Percentiles rank a stretch among this genome's conserved stretches.
Evolutionary conservation across 2,329 filamentous ascomycete species (phyloP).

Genomic region (Chrysoporthe austroafricana): DNA sequence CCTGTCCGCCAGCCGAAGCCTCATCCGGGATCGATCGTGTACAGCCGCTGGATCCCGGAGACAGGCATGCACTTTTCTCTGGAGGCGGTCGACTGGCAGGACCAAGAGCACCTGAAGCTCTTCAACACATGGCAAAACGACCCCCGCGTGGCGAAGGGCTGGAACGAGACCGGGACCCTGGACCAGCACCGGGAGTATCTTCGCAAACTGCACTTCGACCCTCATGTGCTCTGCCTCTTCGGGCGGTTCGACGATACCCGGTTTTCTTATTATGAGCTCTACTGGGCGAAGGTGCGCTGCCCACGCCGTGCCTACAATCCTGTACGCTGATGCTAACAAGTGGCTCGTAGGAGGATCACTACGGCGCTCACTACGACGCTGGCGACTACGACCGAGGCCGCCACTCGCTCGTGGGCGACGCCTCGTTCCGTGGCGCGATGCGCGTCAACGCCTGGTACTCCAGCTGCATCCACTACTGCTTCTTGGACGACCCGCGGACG

Average conservation of each 20-base stretch:
- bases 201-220: constrained; percentile 67
- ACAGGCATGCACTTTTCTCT: constrained; percentile 75
- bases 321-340: background rate
- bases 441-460: constrained; percentile 63
- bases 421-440: constrained; percentile 56
- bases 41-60: constrained; percentile 76
- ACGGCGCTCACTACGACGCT: constrained; percentile 61
- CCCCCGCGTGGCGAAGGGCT: constrained; percentile 73
- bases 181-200: constrained; percentile 74
- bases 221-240: constrained; percentile 69
- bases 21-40: constrained; percentile 66
- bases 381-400: constrained; percentile 62
- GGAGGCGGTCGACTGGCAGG: constrained; percentile 66
- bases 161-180: constrained; percentile 76
- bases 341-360: constrained; percentile 56
- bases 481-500: constrained; percentile 61
- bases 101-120: constrained; percentile 65
- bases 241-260: constrained; percentile 68
- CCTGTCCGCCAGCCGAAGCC: constrained; percentile 72
- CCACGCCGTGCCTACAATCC: too few relatives aligned
- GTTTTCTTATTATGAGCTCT: constrained; percentile 78
- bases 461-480: constrained; percentile 61
- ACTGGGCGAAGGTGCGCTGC: constrained; percentile 66
- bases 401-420: constrained; percentile 62
- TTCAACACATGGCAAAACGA: constrained; percentile 82